Evolutionary conservation across 441 rosid genomes (phyloP), one percentile per base, ranked within the genome.

Genomic region (Lepidium campestre): DNA sequence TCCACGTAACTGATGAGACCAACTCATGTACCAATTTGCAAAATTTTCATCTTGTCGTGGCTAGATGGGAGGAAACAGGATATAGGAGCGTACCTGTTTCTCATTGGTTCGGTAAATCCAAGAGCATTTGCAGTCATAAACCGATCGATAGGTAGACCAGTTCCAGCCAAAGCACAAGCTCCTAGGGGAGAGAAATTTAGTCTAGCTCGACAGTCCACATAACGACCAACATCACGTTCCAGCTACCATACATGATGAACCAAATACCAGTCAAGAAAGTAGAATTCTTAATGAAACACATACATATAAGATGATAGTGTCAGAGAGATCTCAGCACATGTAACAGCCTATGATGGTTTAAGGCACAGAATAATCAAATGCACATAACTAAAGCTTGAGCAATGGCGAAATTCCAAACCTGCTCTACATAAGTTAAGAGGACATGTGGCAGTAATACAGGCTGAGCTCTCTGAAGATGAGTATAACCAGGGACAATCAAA

Each of bases 131-230:
- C 78, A 57, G 96, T 89, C 93, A 86, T 84, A 68, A 87, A 85
- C 72, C 99, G 79, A 79, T 94, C 90, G 58, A 91, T 85, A 8
- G 99, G 96, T 20, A 91, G 73, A 68, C 97, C 94, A 55, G 97
- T 94, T 58, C 94, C 99, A 41, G 99, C 97, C 81, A 89, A 73
- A 66, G 96, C 99, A 83, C 97, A 94, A 63, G 99, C 96, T 70
- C 99, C 97, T 14, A 91, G 81, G 36, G 97, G 97, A 59, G 83
- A 87, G 73, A 85, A 77, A 67, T 94, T 93, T 78, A 89, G 52
- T 73, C 96, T 87, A 27, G 12, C 81, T 67, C 82, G 78, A 78
- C 97, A 94, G 78, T 91, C 92, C 14, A 42, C 65, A 65, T 89
- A 83, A 32, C 96, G 95, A 35, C 88, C 86, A 63, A 85, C 84